Conservation (phyloP, 345 rosid species). For the Erysimum cheiranthoides region DNA sequence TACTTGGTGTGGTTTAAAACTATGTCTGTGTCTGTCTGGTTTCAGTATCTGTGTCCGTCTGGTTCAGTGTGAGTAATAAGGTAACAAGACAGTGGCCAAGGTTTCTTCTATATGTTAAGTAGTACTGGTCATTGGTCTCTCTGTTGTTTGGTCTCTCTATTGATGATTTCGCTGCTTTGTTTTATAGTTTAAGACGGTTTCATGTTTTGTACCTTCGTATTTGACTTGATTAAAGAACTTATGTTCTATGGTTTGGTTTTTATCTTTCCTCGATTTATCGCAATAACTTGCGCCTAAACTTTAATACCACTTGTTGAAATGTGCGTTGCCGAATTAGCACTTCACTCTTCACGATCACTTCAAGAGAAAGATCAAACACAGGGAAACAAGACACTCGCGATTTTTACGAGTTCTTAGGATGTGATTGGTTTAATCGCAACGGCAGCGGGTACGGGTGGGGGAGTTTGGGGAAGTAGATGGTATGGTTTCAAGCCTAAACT, state of each 20-base stretch:
- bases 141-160: not conserved
- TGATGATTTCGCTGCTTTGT: not conserved
- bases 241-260: not conserved
- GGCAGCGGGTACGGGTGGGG: too few relatives aligned
- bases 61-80: conserved; percentile 31
- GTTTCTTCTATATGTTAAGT: conserved; percentile 1
- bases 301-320: too few relatives aligned
- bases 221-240: not conserved
- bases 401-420: too few relatives aligned
- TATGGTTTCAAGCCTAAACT: too few relatives aligned
- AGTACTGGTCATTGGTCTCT: conserved; percentile 16
- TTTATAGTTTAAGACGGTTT: conserved; percentile 1
- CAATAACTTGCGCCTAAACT: too few relatives aligned
- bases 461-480: too few relatives aligned
- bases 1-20: not conserved
- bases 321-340: too few relatives aligned
- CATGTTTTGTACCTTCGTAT: not conserved
- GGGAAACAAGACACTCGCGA: too few relatives aligned
- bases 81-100: conserved; percentile 17
- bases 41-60: not conserved
- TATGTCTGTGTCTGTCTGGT: not conserved
- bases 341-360: too few relatives aligned
- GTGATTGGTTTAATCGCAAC: too few relatives aligned
- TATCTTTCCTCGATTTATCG: not conserved
- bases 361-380: too few relatives aligned